Base-by-base conservation (phyloP, 2,329 filamentous ascomycete species). In the Plectosphaerella cucumerina region DNA sequence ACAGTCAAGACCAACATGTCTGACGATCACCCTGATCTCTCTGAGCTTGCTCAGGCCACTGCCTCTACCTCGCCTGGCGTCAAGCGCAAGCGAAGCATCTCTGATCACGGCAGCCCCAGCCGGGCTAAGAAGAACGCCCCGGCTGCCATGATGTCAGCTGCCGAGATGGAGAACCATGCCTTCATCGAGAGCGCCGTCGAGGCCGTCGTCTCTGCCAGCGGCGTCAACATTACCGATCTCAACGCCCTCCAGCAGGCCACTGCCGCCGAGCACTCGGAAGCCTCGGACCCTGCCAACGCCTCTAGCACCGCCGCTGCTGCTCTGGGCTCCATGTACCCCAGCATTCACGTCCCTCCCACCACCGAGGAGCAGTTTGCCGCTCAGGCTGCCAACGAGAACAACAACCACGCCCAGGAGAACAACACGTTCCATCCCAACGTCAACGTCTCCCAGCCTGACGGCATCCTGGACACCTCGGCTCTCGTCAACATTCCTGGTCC, bases 221-320 rank as follows among this genome's bases (percentile, higher is more conserved):
- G 70, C 17, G 73, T 77, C 47, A 75, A 73, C 26, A 75, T 77
- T 23, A 75, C 78, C 53, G 79, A 82, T 58, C 81, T 82, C 58
- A 76, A 72, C 55, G 79, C 78, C 31, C 71, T 82, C 6, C 77
- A 81, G 56, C 78, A 81, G 59, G 78, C 78, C 10, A 70, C 78
- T 6, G 69, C 64, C 18, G 67, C 68, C 8, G 65, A 77, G 17
- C 76, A 79, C 55, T 66, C 69, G 12, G 77, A 78, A 48, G 63
- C 71, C 10, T 62, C 76, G 12, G 76, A 81, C 56, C 71, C 76
- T 11, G 69, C 74, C 50, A 79, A 76, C 59, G 80, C 78, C 18
- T 81, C 80, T 4, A 82, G 73, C 58, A 84, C 81, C 14, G 81
- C 81, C 5, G 80, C 81, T 39, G 81, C 81, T 12, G 80, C 80